phyloP scores from a whole-genome alignment of 2,329 filamentous ascomycete genomes.

The Geoglossum cookeanum region DNA sequence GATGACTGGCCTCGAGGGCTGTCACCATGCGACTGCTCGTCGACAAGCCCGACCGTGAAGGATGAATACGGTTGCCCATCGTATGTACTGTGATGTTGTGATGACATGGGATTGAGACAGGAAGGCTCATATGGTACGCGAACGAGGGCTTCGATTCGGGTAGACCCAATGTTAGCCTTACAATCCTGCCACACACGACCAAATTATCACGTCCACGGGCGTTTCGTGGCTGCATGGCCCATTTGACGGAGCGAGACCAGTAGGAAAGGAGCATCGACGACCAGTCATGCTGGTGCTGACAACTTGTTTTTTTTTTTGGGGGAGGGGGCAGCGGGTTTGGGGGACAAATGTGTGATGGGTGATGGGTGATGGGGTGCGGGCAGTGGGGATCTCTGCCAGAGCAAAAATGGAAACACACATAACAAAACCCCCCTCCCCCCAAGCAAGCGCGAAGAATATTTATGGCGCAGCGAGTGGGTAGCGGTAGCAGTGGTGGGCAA shows the following conservation, averaged over 20 bases:
- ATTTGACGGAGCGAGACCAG: neutral
- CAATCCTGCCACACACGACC: neutral
- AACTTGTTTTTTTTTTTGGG: neutral
- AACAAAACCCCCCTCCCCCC: neutral
- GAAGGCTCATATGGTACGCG: slow-evolving; percentile 1
- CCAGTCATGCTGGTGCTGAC: neutral
- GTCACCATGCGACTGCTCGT: slow-evolving; percentile 32
- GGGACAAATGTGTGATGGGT: neutral
- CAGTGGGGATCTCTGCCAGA: neutral
- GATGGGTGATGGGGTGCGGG: neutral
- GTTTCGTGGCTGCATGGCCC: neutral
- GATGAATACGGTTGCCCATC: slow-evolving; percentile 20
- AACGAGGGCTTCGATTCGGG: neutral
- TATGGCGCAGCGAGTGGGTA: neutral
- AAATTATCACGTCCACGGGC: neutral
- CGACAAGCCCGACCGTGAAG: slow-evolving; percentile 21
- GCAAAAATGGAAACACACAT: neutral
- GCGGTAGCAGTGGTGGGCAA: neutral
- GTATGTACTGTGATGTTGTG: slow-evolving; percentile 11
- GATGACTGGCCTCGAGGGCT: slow-evolving; percentile 27
- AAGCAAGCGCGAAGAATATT: neutral
- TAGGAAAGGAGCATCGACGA: neutral
- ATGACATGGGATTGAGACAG: slow-evolving; percentile 2
- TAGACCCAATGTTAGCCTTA: slow-evolving; percentile 2
- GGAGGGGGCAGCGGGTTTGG: neutral